Base-by-base conservation (phyloP, 2,329 filamentous ascomycete genomes). In the Fusarium phyllophilum region DNA sequence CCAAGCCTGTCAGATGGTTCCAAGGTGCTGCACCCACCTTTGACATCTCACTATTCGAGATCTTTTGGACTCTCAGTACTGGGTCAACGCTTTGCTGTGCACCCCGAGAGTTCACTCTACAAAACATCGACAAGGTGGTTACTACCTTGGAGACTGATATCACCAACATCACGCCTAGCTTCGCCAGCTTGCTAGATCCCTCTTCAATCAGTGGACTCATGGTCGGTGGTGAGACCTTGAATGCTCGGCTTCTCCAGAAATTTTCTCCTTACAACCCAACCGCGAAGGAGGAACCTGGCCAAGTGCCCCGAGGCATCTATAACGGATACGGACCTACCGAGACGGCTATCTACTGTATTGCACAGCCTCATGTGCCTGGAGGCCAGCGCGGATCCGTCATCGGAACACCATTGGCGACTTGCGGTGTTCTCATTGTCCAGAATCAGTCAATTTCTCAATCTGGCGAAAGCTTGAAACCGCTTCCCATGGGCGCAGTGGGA, bases 211-310 rank as follows among this genome's bases (percentile, higher is more conserved):
- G 13, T 2, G 69, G 69, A 3, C 22, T 72, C 3, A 70, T 72
- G 69, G 70, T 72, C 5, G 70, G 70, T 5, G 70, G 70, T 11
- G 70, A 72, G n/a, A 72, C 69, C 4, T 15, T 73, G 26, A 72
- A 57, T 15, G 22, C 69, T 17, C 60, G 49, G 1, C 54, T 72
- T 1, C 29, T 72, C 22, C 70, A 44, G 11, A 45, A 66, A 7
- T 72, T 72, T 39, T 18, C 70, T 8, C 36, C 2, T 2, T 39
- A 42, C 18, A 72, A 72, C 2, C 41, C 48, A 0, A 2, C 8
- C 1, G 8, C 5, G n/a, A 15, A 20, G 1, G 20, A 29, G 0
- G 44, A 41, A 13, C 1, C 8, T 3, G 3, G 20, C 1, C 2
- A 41, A 29, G 36, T 29, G 1, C 69, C 69, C 0, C 12, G 9